Evolutionary conservation across 306 rosid genomes (phyloP).

Genomic region (Aeschynomene evenia): DNA sequence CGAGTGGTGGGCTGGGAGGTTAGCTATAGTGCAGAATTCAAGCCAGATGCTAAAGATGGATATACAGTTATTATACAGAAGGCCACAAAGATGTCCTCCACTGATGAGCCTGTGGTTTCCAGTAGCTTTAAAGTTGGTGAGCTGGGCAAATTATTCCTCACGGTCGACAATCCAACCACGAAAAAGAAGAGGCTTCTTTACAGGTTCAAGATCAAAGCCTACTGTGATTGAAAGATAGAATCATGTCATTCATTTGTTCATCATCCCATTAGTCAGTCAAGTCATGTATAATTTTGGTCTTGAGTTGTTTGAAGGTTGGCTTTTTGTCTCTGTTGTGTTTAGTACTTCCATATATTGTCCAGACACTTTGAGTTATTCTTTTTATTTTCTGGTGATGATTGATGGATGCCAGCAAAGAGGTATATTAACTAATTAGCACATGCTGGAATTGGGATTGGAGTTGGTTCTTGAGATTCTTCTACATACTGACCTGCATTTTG

Average conservation of each 20-base stretch:
- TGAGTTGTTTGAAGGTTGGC: conserved; percentile 44
- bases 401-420: conserved; percentile 23
- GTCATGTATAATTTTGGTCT: conserved; percentile 34
- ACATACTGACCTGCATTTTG: conserved; percentile 14
- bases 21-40: conserved; percentile 78
- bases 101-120: conserved; percentile 74
- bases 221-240: conserved; percentile 39
- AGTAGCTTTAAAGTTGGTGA: conserved; percentile 69
- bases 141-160: conserved; percentile 82
- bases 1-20: conserved; percentile 99
- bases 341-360: conserved; percentile 11
- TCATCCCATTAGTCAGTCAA: conserved; percentile 34
- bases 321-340: conserved; percentile 27
- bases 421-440: too few relatives aligned
- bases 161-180: conserved; percentile 71
- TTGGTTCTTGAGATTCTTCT: conserved; percentile 31
- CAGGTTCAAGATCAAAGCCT: conserved; percentile 89
- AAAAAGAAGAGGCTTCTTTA: conserved; percentile 86
- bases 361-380: conserved; percentile 23
- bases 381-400: conserved; percentile 32
- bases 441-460: conserved; percentile 22
- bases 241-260: conserved; percentile 6
- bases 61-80: conserved; percentile 73
- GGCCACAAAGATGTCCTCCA: conserved; percentile 65
- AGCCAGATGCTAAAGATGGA: conserved; percentile 61